phyloP scores from a whole-genome alignment of 495 filamentous ascomycete species.

The Penicillium coffeae region DNA sequence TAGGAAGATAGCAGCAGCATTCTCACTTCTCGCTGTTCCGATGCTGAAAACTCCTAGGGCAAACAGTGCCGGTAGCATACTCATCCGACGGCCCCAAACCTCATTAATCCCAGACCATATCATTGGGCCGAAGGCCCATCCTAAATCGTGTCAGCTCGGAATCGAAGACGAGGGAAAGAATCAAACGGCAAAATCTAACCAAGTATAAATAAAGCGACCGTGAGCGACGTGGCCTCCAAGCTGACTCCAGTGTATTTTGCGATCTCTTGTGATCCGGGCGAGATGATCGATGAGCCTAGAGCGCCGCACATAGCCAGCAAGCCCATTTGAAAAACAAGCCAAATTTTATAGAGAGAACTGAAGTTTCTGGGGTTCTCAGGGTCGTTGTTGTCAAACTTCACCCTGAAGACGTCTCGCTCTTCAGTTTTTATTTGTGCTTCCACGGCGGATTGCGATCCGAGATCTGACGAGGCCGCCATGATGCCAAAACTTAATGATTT shows the following conservation, averaged over 20 bases:
- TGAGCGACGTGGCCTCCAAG: constrained; percentile 21
- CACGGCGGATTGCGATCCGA: not conserved
- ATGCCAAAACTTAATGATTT: not conserved
- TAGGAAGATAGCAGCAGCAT: constrained; percentile 33
- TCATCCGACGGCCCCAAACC: constrained; percentile 35
- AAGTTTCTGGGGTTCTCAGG: constrained; percentile 46
- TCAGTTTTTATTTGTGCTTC: not conserved
- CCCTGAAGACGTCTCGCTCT: constrained; percentile 1
- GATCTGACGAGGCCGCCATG: not conserved
- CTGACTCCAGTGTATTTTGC: constrained; percentile 33
- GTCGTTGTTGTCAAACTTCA: constrained; percentile 10
- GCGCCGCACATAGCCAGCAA: constrained; percentile 48
- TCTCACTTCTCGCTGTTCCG: constrained; percentile 36
- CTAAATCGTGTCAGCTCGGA: not conserved
- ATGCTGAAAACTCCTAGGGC: constrained; percentile 42
- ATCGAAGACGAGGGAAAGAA: not conserved
- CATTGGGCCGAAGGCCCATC: constrained; percentile 20
- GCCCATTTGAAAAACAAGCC: constrained; percentile 47
- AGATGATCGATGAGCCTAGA: constrained; percentile 47
- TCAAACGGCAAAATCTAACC: not conserved
- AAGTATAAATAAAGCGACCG: not conserved
- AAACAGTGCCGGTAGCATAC: constrained; percentile 46
- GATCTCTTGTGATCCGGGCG: constrained; percentile 42
- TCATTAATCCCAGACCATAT: constrained; percentile 41
- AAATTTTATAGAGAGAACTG: constrained; percentile 38